Percentiles rank a stretch among this genome's conserved stretches.
Evolutionary conservation across 2,329 filamentous ascomycete genomes (phyloP).

Genomic region (Penicillium palitans): DNA sequence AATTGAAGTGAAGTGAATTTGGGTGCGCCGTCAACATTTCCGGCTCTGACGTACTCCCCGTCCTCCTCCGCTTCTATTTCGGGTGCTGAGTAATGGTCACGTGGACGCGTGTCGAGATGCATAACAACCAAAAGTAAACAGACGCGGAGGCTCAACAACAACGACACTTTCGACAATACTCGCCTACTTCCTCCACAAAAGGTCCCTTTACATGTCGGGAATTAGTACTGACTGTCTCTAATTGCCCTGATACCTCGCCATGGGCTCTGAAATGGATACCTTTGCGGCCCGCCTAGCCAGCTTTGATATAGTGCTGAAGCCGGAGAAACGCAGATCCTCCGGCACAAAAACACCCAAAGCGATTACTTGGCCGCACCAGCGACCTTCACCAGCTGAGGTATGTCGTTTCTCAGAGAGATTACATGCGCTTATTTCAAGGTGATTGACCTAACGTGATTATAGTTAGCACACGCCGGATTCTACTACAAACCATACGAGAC

Average conservation of each 20-base stretch:
- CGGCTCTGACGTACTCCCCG: conserved; percentile 14
- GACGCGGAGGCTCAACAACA: conserved; percentile 13
- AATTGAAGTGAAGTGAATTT: conserved; percentile 10
- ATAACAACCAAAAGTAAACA: conserved; percentile 22
- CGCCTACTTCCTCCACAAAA: background rate
- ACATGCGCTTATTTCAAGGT: background rate
- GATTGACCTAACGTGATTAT: conserved; percentile 9
- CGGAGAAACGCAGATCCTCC: conserved; percentile 70
- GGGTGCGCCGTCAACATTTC: conserved; percentile 5
- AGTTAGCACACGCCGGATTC: conserved; percentile 91
- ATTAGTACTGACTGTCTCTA: background rate
- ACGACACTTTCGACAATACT: background rate
- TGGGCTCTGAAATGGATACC: conserved; percentile 54
- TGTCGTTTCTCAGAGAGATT: conserved; percentile 12
- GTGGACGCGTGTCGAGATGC: conserved; percentile 18
- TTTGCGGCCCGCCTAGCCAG: conserved; percentile 77
- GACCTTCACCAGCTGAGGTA: conserved; percentile 65
- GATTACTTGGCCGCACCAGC: conserved; percentile 75
- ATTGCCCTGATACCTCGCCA: conserved; percentile 9
- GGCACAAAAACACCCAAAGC: conserved; percentile 58
- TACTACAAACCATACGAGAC: conserved; percentile 75
- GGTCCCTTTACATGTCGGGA: conserved; percentile 1
- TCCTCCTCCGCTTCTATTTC: conserved; percentile 1
- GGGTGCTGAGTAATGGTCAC: conserved; percentile 18
- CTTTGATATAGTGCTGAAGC: conserved; percentile 65